These are phyloP conservation scores for Parietaria judaica DNA, from an alignment of 306 rosid genomes.

Conservation along the genomic window DNA sequence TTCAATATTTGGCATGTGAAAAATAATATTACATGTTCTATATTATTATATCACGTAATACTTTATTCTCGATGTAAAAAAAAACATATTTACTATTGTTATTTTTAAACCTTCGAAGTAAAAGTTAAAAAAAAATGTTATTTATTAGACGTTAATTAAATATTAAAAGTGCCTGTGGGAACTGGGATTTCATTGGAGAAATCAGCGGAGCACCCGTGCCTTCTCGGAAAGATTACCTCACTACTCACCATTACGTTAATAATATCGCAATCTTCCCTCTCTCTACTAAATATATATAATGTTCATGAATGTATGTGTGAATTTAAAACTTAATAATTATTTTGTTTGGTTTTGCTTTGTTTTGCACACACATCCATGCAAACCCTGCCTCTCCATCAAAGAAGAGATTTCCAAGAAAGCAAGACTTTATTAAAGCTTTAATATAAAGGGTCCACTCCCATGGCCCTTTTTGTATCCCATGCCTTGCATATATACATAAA, in stretches of 20 bases:
- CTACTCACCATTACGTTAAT: constrained; percentile 5
- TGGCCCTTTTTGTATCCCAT: constrained; percentile 23
- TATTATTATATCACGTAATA: too few species aligned
- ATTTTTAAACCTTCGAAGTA: too few species aligned
- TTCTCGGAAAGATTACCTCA: constrained; percentile 45
- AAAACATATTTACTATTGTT: too few species aligned
- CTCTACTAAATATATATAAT: constrained; percentile 1
- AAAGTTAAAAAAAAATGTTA: too few species aligned
- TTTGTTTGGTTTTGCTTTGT: constrained; percentile 7
- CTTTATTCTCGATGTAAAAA: too few species aligned
- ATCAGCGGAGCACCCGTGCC: constrained; percentile 98
- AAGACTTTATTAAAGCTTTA: constrained; percentile 37
- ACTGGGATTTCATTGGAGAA: constrained; percentile 67
- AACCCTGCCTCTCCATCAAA: constrained; percentile 10
- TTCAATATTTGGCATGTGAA: too few species aligned
- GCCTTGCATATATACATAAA: constrained; percentile 16
- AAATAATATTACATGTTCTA: too few species aligned
- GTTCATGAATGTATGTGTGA: too few species aligned
- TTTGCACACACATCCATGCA: constrained; percentile 29
- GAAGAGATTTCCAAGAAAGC: constrained; percentile 62
- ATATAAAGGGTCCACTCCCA: constrained; percentile 23
- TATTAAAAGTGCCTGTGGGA: constrained; percentile 22
- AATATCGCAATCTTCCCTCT: background rate
- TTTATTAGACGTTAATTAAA: background rate
- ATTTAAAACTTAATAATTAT: background rate